Base-by-base conservation (phyloP, 306 rosid species). In the Cucurbita moschata region DNA sequence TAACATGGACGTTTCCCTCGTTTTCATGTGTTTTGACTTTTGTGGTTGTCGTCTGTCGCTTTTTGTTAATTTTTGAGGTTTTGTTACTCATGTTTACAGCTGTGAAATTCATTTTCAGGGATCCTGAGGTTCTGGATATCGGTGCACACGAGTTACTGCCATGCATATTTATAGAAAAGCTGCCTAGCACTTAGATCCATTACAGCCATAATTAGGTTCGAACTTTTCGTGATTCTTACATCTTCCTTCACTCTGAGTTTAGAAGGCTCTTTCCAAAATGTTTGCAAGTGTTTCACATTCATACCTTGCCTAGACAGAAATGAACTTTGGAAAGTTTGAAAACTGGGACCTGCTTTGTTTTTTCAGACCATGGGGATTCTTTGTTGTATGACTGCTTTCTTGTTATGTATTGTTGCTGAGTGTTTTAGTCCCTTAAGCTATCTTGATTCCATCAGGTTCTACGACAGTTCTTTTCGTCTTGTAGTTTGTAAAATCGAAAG, bases 111-210 rank as follows among this genome's bases (percentile, higher is more conserved):
- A 21, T 69, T 69, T 69, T 23, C 82, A 94, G 98, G 95, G 91
- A 94, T 77, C 98, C 98, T 1, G 98, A 90, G 76, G 83, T 69
- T 65, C 75, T 94, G 77, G 98, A 94, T 81, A 79, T 94, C 76
- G 74, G 88, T 77, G 78, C 80, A 39, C 99, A 94, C 71, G 99
- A 94, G 83, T 69, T 94, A 80, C 81, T 91, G 77, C 97, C 99
- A 0, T 88, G 97, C 73, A 19, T 94, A 61, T 87, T 76, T 81
- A 91, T 85, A 79, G 77, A 84, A 80, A 84, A 77, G 72, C 73
- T 44, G 13, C 46, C 0, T 5, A 69, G 59, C 74, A 49, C 59
- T 49, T 69, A 69, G 74, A 69, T 30, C 23, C 23, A 2, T 14
- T 26, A 9, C 21, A 50, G 74, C 9, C 74, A 50, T 26, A 15